A percentile compares a stretch with the other conserved stretches of the same genome.
phyloP scores from a whole-genome alignment of 2,329 filamentous ascomycete genomes.

The Cladophialophora yegresii region DNA sequence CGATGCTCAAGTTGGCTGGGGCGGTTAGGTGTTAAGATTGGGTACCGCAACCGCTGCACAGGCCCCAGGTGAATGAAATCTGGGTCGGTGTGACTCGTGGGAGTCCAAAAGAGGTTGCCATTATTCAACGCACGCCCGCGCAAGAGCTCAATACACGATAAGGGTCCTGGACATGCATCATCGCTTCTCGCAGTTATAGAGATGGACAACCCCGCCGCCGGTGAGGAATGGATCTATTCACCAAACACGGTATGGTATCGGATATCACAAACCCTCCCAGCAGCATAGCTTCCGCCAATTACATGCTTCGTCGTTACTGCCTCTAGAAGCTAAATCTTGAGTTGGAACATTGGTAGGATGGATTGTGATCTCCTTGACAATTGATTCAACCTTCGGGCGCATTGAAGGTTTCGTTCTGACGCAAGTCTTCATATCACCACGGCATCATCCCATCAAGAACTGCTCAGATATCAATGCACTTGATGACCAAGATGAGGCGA shows the following conservation, averaged over 20 bases:
- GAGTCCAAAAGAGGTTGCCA: conserved; percentile 25
- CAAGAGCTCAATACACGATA: conserved; percentile 4
- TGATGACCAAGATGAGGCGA: not conserved
- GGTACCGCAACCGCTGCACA: conserved; percentile 24
- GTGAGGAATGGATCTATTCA: conserved; percentile 32
- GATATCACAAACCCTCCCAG: conserved; percentile 6
- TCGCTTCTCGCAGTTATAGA: conserved; percentile 9
- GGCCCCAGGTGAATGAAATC: conserved; percentile 8
- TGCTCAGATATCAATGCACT: not conserved
- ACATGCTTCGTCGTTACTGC: not conserved
- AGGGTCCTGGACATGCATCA: conserved; percentile 13
- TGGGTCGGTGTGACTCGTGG: conserved; percentile 19
- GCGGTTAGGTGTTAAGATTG: conserved; percentile 22
- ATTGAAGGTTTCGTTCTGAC: not conserved
- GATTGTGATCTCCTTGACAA: not conserved
- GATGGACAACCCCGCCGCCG: conserved; percentile 25
- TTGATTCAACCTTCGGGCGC: not conserved
- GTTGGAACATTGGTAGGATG: not conserved
- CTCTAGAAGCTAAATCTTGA: no score
- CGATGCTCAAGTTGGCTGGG: not conserved
- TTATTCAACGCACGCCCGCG: conserved; percentile 10
- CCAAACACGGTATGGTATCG: conserved; percentile 27
- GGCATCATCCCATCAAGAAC: not conserved
- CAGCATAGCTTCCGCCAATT: conserved; percentile 6
- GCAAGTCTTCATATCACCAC: not conserved